These are phyloP conservation scores for Kluyveromyces sp. DNA, from an alignment of 1,139 yeast species.

Conservation along the genomic window DNA sequence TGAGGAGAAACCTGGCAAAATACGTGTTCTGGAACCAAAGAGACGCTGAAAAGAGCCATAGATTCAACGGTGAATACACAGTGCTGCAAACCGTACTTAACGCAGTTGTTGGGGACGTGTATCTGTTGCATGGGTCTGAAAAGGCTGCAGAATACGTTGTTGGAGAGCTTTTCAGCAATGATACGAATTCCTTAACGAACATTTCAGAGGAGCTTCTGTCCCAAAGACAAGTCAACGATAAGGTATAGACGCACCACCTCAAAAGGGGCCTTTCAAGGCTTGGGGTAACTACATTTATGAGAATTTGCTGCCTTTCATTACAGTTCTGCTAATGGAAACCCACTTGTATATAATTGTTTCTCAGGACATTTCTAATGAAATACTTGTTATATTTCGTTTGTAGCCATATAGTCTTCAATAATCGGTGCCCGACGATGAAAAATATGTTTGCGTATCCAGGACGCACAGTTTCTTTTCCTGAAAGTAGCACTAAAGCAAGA, in stretches of 20 bases:
- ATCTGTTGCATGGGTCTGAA: conserved; percentile 57
- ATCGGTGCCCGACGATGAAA: too few relatives aligned
- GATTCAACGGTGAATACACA: conserved; percentile 46
- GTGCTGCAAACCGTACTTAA: conserved; percentile 64
- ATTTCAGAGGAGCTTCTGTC: conserved; percentile 17
- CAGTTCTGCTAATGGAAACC: background rate
- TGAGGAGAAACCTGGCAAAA: conserved; percentile 41
- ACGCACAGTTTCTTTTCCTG: too few relatives aligned
- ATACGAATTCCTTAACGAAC: conserved; percentile 18
- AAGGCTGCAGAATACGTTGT: conserved; percentile 51
- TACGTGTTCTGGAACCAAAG: conserved; percentile 70
- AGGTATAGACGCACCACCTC: background rate
- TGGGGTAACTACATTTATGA: background rate
- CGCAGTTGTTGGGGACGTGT: conserved; percentile 77
- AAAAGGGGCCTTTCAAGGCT: too few relatives aligned
- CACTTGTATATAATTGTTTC: background rate
- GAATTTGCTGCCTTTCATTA: background rate
- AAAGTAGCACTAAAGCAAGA: too few relatives aligned
- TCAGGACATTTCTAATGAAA: too few relatives aligned
- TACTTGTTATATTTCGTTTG: too few relatives aligned
- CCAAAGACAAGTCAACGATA: background rate
- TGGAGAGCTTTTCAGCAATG: conserved; percentile 34
- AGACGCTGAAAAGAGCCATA: conserved; percentile 46
- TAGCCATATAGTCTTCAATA: too few relatives aligned
- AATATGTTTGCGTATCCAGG: too few relatives aligned